These are phyloP conservation scores for Hypoxylon crocopeplum DNA, from an alignment of 495 filamentous ascomycete genomes.

Conservation along the genomic window DNA sequence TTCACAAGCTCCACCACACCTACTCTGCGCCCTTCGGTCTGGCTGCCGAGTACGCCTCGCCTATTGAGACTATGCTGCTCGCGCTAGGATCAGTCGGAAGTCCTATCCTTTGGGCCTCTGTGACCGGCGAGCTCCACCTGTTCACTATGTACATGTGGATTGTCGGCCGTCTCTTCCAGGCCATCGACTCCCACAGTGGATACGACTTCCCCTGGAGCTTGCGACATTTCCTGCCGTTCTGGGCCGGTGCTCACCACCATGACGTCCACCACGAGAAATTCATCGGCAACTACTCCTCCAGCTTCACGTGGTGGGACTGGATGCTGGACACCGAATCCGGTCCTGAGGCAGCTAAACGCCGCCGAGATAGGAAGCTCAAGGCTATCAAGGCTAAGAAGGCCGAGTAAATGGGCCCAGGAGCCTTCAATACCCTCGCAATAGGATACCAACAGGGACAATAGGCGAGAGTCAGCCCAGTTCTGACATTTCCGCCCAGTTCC, in stretches of 20 bases:
- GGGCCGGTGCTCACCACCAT: constrained; percentile 97
- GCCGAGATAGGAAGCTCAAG: constrained; percentile 80
- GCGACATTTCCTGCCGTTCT: constrained; percentile 95
- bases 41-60: constrained; percentile 96
- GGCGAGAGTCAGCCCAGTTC: neutral
- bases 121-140: constrained; percentile 89
- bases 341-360: constrained; percentile 81
- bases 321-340: constrained; percentile 91
- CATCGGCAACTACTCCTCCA: constrained; percentile 96
- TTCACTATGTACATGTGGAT: constrained; percentile 99
- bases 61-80: constrained; percentile 97
- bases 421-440: constrained; percentile 1
- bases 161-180: constrained; percentile 89
- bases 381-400: constrained; percentile 67
- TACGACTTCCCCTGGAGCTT: constrained; percentile 98
- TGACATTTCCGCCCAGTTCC: constrained; percentile 7
- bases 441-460: neutral
- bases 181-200: constrained; percentile 95
- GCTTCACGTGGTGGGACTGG: constrained; percentile 99
- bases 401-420: constrained; percentile 58
- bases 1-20: constrained; percentile 99
- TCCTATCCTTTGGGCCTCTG: constrained; percentile 83
- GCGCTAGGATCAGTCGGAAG: constrained; percentile 86
- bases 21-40: constrained; percentile 97
- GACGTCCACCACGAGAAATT: constrained; percentile 97